Evolutionary conservation across 1,284 basidiomycete species (phyloP), one percentile per base, ranked within the genome.

Genomic region (Moniliella sp.): DNA sequence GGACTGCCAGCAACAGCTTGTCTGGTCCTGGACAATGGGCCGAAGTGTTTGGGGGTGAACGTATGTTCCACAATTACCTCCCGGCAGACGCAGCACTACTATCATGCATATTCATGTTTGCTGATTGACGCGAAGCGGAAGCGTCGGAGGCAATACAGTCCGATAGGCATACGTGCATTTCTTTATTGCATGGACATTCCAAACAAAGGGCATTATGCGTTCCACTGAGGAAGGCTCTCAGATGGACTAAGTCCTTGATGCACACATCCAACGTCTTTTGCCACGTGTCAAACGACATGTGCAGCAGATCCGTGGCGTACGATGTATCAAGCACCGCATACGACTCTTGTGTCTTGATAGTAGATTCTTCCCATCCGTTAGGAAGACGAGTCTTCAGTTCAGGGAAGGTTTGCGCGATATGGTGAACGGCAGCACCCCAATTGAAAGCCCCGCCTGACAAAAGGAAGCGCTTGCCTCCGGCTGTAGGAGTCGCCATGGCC

Each of bases 361-460:
- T 33, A 1, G 40, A 34, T 18, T 46, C 37, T 28, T 54, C 35
- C 45, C 46, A 55, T 2, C 50, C 48, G 21, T 50, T 45, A 1
- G 51, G 51, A 29, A 55, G 36, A 4, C 49, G 34, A 13, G 28
- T 17, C 19, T 38, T 36, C 13, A 55, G 33, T 2, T 48, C 30
- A 1, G 50, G 48, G 17, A 40, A 40, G 16, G 35, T 31, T 11
- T 46, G 35, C 5, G 39, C 28, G 23, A 55, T 43, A 16, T 39
- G 42, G 15, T 41, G 31, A 23, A 48, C 42, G 2, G 51, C 47
- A 10, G 48, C 37, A 4, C 39, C 40, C 46, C 46, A 52, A 12
- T 40, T 50, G 29, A 48, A 48, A 15, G 40, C 38, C 13, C 46
- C 49, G 7, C 49, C 51, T 26, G 39, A 45, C 12, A 50, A 31